Percentiles rank a stretch among this genome's conserved stretches.
Conservation (phyloP, 169 alveolate genomes). For the Cryptosporidium viatorum region DNA sequence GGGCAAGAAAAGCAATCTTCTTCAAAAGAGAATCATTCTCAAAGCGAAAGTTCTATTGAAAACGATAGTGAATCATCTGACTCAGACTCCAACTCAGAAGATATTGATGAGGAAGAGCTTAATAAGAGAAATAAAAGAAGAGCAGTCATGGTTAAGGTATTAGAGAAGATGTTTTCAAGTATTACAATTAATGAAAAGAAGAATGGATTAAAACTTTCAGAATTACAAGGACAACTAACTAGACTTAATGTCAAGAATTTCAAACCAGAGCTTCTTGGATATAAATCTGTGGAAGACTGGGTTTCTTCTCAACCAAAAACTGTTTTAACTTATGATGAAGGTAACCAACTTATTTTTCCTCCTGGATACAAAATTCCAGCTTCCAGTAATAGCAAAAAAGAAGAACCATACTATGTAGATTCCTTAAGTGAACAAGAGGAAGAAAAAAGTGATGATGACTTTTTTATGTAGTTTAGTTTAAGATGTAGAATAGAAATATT, state of each 20-base stretch:
- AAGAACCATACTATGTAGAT: conserved; percentile 46
- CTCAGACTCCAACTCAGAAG: not conserved
- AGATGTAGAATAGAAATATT: not conserved
- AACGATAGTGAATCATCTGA: not conserved
- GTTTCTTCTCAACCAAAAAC: conserved; percentile 27
- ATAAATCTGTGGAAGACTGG: conserved; percentile 64
- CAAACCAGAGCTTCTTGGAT: conserved; percentile 64
- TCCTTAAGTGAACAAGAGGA: conserved; percentile 20
- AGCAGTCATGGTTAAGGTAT: conserved; percentile 64
- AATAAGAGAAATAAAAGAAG: conserved; percentile 24
- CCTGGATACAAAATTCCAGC: conserved; percentile 37
- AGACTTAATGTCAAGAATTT: conserved; percentile 45
- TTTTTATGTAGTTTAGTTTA: conserved; percentile 17
- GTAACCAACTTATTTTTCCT: conserved; percentile 29
- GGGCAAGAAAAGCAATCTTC: not conserved
- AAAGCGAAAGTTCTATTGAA: conserved; percentile 2
- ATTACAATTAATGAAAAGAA: conserved; percentile 23
- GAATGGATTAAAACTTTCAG: conserved; percentile 30
- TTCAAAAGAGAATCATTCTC: not conserved
- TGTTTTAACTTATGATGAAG: conserved; percentile 35
- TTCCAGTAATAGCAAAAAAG: conserved; percentile 19
- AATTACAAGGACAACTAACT: conserved; percentile 25
- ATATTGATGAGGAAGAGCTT: conserved; percentile 40
- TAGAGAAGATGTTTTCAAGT: conserved; percentile 53
- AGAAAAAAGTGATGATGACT: not conserved